These are phyloP conservation scores for Barbatosphaeria neglecta DNA, from an alignment of 495 filamentous ascomycete genomes.

Conservation along the genomic window DNA sequence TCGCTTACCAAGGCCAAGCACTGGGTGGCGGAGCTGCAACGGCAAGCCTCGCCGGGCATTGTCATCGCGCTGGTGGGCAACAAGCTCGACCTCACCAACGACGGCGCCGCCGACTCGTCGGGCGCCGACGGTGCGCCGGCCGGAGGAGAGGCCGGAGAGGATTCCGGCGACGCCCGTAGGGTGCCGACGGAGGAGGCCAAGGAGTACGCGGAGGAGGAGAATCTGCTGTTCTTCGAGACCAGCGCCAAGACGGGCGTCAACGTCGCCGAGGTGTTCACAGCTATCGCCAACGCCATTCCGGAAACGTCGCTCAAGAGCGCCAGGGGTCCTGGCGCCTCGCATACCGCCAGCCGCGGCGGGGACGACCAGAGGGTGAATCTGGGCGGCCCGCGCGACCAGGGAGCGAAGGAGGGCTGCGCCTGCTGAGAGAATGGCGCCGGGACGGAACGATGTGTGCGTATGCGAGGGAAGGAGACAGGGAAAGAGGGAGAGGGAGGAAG, in stretches of 20 bases:
- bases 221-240: constrained; percentile 91
- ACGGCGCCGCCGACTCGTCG: too few relatives aligned
- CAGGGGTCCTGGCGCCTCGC: constrained; percentile 52
- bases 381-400: constrained; percentile 43
- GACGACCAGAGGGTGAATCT: constrained; percentile 65
- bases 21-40: constrained; percentile 96
- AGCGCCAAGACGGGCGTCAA: constrained; percentile 92
- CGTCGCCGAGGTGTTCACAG: constrained; percentile 91
- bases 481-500: not conserved
- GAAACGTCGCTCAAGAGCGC: constrained; percentile 89
- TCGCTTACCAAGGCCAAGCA: constrained; percentile 94
- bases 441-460: not conserved
- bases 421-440: constrained; percentile 45
- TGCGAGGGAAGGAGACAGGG: not conserved
- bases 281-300: constrained; percentile 95
- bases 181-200: constrained; percentile 81
- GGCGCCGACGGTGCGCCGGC: constrained; percentile 25
- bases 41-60: constrained; percentile 94
- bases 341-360: constrained; percentile 35
- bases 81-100: constrained; percentile 79
- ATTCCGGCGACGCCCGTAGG: constrained; percentile 72
- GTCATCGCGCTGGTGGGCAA: constrained; percentile 97
- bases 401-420: constrained; percentile 84
- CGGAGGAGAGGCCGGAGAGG: constrained; percentile 42
- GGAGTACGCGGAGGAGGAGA: constrained; percentile 88